phyloP scores from a whole-genome alignment of 2,329 filamentous ascomycete species.

The Exophiala aquamarina region DNA sequence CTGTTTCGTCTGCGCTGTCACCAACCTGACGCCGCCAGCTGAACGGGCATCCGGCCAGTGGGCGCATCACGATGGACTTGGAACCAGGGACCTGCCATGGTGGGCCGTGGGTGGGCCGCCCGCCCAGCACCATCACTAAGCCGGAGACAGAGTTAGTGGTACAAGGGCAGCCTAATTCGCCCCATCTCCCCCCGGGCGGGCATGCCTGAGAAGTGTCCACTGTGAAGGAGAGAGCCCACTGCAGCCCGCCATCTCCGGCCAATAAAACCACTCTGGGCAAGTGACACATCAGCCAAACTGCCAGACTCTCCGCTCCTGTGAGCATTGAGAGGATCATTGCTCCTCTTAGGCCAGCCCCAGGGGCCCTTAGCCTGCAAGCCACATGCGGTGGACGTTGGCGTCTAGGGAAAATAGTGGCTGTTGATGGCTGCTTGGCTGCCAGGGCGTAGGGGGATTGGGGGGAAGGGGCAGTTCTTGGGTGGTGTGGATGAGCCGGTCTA shows the following conservation, averaged over 20 bases:
- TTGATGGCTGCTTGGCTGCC: too few species aligned
- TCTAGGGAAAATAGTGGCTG: slow-evolving; percentile 12
- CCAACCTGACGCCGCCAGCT: slow-evolving; percentile 9
- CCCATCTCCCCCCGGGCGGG: too few species aligned
- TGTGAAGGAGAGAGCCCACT: too few species aligned
- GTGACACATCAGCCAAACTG: too few species aligned
- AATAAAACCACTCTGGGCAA: too few species aligned
- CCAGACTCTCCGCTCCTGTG: too few species aligned
- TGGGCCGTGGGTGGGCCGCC: slow-evolving; percentile 5
- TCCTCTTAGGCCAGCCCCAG: not conserved
- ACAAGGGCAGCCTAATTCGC: slow-evolving; percentile 9
- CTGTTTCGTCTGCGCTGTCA: slow-evolving; percentile 16
- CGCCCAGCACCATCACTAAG: slow-evolving; percentile 24
- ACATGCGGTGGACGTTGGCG: slow-evolving; percentile 8
- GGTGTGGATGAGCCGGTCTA: too few species aligned
- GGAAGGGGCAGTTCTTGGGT: too few species aligned
- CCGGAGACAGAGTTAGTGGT: slow-evolving; percentile 14
- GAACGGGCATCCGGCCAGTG: slow-evolving; percentile 15
- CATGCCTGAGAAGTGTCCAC: too few species aligned
- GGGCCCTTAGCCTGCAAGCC: slow-evolving; percentile 11
- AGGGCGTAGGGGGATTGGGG: too few species aligned
- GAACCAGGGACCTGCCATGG: slow-evolving; percentile 9
- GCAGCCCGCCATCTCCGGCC: too few species aligned
- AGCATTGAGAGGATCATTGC: too few species aligned
- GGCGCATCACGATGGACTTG: slow-evolving; percentile 15